Conservation (phyloP, 129 eudicot genomes). For the Deinandra increscens region DNA sequence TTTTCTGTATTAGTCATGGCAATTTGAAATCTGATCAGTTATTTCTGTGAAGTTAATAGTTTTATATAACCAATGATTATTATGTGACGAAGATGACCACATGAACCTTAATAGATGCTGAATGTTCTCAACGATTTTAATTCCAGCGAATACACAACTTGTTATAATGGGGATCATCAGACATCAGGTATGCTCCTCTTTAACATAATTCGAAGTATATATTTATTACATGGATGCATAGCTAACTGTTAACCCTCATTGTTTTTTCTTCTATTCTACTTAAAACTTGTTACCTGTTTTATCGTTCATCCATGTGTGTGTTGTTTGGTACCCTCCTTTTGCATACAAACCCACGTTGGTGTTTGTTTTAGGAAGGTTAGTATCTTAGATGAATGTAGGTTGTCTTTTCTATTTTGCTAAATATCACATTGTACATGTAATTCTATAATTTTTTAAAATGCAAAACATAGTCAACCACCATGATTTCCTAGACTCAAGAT, state of each 20-base stretch:
- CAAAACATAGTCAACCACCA: too few species aligned
- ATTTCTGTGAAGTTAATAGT: too few species aligned
- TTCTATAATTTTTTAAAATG: too few species aligned
- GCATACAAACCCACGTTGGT: neutral
- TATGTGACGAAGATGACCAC: neutral
- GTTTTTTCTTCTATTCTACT: neutral
- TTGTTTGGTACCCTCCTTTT: neutral
- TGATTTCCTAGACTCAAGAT: too few species aligned
- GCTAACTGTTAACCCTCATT: too few species aligned
- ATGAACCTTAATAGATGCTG: neutral
- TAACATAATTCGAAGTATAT: neutral
- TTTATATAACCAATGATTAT: neutral
- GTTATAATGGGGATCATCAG: neutral
- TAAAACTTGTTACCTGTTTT: neutral
- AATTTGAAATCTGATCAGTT: too few species aligned
- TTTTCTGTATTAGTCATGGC: too few species aligned
- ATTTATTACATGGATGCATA: too few species aligned
- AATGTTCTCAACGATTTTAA: neutral
- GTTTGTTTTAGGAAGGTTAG: too few species aligned
- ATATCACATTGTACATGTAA: too few species aligned
- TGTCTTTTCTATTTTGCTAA: too few species aligned
- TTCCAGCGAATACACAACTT: neutral
- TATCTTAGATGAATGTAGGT: too few species aligned
- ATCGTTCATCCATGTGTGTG: neutral
- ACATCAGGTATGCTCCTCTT: constrained; percentile 13